A percentile compares a stretch with the other conserved stretches of the same genome.
These are phyloP conservation scores for Penicillium vulpinum DNA, from an alignment of 2,329 filamentous ascomycete genomes.

Conservation along the genomic window DNA sequence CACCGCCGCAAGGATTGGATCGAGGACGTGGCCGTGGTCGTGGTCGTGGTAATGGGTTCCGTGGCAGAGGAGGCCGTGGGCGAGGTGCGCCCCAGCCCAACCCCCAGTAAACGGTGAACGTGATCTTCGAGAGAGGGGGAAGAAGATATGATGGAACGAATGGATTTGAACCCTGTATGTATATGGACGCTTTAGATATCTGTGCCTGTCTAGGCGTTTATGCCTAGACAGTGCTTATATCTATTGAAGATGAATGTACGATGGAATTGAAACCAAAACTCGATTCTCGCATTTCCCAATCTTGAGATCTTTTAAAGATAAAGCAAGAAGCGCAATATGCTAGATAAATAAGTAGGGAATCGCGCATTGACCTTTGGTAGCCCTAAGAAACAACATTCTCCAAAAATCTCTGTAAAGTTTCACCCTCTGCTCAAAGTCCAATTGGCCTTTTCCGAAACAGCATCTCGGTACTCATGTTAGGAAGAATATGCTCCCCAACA, in stretches of 20 bases:
- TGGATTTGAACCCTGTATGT: constrained; percentile 9
- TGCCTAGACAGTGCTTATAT: neutral
- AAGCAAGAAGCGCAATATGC: neutral
- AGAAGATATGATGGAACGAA: neutral
- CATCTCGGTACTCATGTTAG: constrained; percentile 22
- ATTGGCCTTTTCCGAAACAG: constrained; percentile 24
- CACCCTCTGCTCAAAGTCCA: neutral
- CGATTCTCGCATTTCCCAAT: neutral
- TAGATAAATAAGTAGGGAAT: neutral
- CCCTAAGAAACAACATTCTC: neutral
- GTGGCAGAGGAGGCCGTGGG: constrained; percentile 32
- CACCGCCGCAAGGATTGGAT: constrained; percentile 47
- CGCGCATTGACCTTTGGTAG: neutral
- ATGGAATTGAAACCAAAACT: constrained; percentile 9
- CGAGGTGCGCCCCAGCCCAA: constrained; percentile 25
- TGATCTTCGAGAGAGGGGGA: neutral
- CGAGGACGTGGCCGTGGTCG: constrained; percentile 40
- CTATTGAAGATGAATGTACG: constrained; percentile 4
- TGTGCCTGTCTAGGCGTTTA: neutral
- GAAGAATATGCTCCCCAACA: constrained; percentile 33
- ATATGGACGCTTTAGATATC: constrained; percentile 4
- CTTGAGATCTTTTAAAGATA: neutral
- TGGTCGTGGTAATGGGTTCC: constrained; percentile 35
- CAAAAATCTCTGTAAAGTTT: too few relatives aligned
- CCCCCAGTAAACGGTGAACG: constrained; percentile 6